A percentile compares a stretch with the other conserved stretches of the same genome.
Conservation (phyloP, 192 early-diverging fungal genomes). For the Linnemannia hyalina region DNA sequence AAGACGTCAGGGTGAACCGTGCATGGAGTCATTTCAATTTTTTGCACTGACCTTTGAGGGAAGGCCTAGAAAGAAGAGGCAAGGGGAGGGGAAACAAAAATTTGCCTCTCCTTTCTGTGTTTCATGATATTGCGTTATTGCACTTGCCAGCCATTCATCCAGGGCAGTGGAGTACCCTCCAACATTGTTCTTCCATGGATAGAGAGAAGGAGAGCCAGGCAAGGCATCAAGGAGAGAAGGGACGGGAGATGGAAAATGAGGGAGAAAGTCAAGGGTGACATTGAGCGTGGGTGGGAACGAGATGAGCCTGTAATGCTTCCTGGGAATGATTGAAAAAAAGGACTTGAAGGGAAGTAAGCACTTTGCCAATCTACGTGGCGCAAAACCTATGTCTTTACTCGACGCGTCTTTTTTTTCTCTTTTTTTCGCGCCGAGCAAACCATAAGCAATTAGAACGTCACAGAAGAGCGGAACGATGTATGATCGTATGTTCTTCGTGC, state of each 20-base stretch:
- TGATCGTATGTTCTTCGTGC: conserved; percentile 9
- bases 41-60: neutral
- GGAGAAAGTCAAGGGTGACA: no score
- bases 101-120: neutral
- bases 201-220: neutral
- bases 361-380: no score
- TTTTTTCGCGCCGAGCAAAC: no score
- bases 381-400: neutral
- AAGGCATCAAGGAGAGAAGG: neutral
- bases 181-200: neutral
- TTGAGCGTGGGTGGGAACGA: no score
- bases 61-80: neutral
- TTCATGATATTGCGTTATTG: neutral
- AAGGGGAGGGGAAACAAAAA: neutral
- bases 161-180: neutral
- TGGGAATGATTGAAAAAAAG: no score
- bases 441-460: neutral
- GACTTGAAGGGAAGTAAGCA: no score
- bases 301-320: no score
- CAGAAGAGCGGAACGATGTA: neutral
- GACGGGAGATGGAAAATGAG: neutral
- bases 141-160: neutral
- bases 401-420: neutral
- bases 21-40: neutral
- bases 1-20: neutral